These are phyloP conservation scores for Trichoderma oligosporum DNA, from an alignment of 2,329 filamentous ascomycete species.

Conservation along the genomic window DNA sequence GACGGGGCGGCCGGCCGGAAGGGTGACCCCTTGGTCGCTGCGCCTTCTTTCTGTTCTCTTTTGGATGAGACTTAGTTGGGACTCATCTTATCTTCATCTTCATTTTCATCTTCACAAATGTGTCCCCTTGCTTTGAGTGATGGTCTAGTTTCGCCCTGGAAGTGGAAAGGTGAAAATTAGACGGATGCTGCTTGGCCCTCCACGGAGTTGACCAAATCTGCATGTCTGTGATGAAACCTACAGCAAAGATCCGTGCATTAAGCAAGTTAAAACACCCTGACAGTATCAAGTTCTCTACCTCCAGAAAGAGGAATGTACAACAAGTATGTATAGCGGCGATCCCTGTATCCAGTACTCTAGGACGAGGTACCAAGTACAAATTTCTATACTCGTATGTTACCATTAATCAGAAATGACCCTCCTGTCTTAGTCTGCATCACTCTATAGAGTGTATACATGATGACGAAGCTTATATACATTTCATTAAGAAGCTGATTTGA, in stretches of 20 bases:
- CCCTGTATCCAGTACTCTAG: background rate
- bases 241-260: background rate
- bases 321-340: background rate
- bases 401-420: background rate
- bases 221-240: slow-evolving; percentile 5
- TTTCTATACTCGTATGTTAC: background rate
- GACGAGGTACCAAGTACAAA: background rate
- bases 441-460: too few species aligned
- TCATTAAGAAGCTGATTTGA: too few species aligned
- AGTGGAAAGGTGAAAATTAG: background rate
- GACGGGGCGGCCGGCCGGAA: background rate
- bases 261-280: background rate
- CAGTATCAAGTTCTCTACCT: background rate
- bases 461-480: too few species aligned
- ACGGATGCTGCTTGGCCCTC: background rate
- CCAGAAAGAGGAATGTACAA: background rate
- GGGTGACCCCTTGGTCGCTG: background rate
- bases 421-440: background rate
- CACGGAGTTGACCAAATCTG: background rate
- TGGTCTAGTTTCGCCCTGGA: background rate
- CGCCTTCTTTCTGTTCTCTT: background rate
- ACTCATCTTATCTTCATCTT: too few species aligned
- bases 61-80: background rate
- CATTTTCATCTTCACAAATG: background rate
- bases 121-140: background rate